These are phyloP conservation scores for Rubus parviflorus DNA, from an alignment of 306 rosid species.

Conservation along the genomic window DNA sequence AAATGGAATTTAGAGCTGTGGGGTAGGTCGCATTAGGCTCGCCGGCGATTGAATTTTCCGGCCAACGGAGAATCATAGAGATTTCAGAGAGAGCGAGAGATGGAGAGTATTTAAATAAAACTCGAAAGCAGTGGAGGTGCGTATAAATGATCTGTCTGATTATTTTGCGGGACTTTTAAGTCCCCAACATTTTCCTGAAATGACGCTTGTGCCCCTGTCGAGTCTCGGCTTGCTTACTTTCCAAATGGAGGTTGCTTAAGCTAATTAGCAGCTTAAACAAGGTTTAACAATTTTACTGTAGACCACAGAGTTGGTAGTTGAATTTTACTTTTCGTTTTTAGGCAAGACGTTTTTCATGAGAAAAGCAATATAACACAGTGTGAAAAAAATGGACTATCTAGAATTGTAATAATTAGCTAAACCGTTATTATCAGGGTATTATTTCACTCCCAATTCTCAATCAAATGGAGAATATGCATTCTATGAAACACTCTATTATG, in stretches of 20 bases:
- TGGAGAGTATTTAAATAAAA: constrained; percentile 1
- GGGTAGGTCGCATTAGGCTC: background rate
- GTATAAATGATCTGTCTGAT: background rate
- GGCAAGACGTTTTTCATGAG: too few relatives aligned
- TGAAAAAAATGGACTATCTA: too few relatives aligned
- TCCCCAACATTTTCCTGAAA: background rate
- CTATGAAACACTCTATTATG: too few relatives aligned
- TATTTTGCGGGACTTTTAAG: background rate
- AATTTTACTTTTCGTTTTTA: too few relatives aligned
- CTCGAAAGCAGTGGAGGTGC: background rate
- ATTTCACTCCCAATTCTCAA: background rate
- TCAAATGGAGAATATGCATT: background rate
- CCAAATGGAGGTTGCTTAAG: constrained; percentile 3
- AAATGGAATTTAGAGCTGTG: background rate
- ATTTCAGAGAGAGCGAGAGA: constrained; percentile 13
- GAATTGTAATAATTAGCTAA: too few relatives aligned
- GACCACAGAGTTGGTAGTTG: too few relatives aligned
- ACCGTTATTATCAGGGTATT: background rate
- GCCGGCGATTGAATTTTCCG: background rate
- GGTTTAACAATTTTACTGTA: background rate
- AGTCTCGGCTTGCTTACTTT: background rate
- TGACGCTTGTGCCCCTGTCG: background rate
- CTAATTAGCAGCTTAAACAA: background rate
- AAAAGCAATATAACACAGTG: too few relatives aligned
- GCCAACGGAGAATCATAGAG: background rate